These are phyloP conservation scores for Asclepias syriaca DNA, from an alignment of 257 asterid genomes.

Conservation along the genomic window DNA sequence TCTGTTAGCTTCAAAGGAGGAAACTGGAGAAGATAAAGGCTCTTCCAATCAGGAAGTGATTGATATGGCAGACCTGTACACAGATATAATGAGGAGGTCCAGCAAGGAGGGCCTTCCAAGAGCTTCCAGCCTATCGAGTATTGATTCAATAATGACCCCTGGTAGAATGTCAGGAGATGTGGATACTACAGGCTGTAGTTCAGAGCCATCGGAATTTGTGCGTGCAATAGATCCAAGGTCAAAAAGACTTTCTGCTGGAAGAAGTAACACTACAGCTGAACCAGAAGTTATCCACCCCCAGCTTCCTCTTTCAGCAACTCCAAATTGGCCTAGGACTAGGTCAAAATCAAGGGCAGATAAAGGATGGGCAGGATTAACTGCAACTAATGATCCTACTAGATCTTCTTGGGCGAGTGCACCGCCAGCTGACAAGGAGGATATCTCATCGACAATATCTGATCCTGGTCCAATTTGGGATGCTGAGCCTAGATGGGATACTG, in stretches of 20 bases:
- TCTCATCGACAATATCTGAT: conserved; percentile 93
- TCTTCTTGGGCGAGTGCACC: conserved; percentile 70
- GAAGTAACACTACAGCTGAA: conserved; percentile 62
- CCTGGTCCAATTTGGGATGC: conserved; percentile 99
- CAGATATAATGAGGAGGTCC: conserved; percentile 90
- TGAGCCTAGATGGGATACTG: conserved; percentile 95
- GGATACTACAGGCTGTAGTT: conserved; percentile 77
- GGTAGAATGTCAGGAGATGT: conserved; percentile 66
- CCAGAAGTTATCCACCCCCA: conserved; percentile 93
- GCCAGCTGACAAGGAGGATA: conserved; percentile 81
- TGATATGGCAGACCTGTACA: conserved; percentile 85
- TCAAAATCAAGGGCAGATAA: conserved; percentile 78
- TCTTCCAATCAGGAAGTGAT: conserved; percentile 43
- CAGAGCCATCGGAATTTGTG: conserved; percentile 89
- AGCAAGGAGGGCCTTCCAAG: conserved; percentile 95
- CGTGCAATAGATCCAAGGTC: conserved; percentile 93
- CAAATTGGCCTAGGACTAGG: conserved; percentile 87
- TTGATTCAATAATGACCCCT: conserved; percentile 92
- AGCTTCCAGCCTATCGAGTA: conserved; percentile 92
- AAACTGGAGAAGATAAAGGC: conserved; percentile 43
- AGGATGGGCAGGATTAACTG: conserved; percentile 59
- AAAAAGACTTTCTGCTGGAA: conserved; percentile 74
- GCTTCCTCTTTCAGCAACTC: conserved; percentile 65
- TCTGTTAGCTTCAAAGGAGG: conserved; percentile 62
- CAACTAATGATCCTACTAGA: conserved; percentile 53